phyloP scores from a whole-genome alignment of 2,329 filamentous ascomycete species.

The Mollisiaceae sp. region DNA sequence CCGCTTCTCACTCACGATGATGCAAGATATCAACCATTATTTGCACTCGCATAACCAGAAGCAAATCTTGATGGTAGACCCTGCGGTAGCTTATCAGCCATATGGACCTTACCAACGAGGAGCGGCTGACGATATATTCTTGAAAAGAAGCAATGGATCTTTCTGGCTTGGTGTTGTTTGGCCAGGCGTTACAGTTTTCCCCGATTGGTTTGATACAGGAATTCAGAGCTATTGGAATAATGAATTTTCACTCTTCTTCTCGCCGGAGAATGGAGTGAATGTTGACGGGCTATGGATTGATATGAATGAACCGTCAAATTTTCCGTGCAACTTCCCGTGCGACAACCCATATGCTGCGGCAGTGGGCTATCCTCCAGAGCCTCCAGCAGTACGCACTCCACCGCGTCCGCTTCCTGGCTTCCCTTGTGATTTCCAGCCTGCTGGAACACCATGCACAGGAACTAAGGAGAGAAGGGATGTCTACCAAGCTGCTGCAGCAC shows the following conservation, averaged over 20 bases:
- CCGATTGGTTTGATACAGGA: slow-evolving; percentile 74
- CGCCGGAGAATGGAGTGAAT: slow-evolving; percentile 66
- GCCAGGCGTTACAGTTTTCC: slow-evolving; percentile 75
- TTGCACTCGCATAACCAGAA: slow-evolving; percentile 71
- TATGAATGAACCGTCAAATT: slow-evolving; percentile 63
- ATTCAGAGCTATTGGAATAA: slow-evolving; percentile 71
- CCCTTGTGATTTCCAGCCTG: slow-evolving; percentile 69
- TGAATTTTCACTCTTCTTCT: slow-evolving; percentile 70
- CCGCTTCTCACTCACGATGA: slow-evolving; percentile 63
- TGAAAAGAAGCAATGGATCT: slow-evolving; percentile 59
- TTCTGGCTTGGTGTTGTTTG: slow-evolving; percentile 72
- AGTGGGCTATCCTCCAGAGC: slow-evolving; percentile 60
- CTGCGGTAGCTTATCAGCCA: slow-evolving; percentile 59
- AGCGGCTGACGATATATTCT: slow-evolving; percentile 52
- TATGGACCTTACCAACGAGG: slow-evolving; percentile 60
- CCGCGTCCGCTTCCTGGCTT: slow-evolving; percentile 73
- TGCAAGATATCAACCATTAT: slow-evolving; percentile 69
- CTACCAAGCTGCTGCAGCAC: background rate
- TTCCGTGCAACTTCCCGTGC: slow-evolving; percentile 61
- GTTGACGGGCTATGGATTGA: slow-evolving; percentile 83
- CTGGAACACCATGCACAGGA: slow-evolving; percentile 45
- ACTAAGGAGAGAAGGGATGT: slow-evolving; percentile 34
- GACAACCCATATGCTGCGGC: slow-evolving; percentile 48
- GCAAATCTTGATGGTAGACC: slow-evolving; percentile 81
- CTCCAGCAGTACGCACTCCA: slow-evolving; percentile 65